A percentile compares a stretch with the other conserved stretches of the same genome.
These are phyloP conservation scores for Daldinia sp. DNA, from an alignment of 2,329 filamentous ascomycete genomes.

Conservation along the genomic window DNA sequence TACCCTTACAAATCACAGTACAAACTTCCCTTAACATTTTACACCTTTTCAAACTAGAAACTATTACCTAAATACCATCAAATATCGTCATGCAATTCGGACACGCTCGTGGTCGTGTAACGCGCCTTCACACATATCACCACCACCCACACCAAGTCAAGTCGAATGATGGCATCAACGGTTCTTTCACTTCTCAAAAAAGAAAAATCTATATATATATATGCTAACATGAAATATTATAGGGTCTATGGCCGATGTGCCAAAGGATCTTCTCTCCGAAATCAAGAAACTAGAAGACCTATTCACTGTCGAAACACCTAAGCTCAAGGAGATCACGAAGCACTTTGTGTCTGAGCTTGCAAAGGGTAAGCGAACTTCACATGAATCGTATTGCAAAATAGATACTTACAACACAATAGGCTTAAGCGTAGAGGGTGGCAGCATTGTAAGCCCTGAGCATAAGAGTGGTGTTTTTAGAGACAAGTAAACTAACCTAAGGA, in stretches of 20 bases:
- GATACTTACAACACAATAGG: conserved; percentile 61
- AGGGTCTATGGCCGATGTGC: conserved; percentile 94
- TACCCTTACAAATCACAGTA: not conserved
- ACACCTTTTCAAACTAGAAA: conserved; percentile 5
- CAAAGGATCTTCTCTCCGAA: conserved; percentile 82
- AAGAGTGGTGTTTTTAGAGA: not conserved
- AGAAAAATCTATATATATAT: not conserved
- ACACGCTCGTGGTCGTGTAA: conserved; percentile 28
- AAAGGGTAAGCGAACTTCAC: conserved; percentile 67
- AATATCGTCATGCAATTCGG: conserved; percentile 32
- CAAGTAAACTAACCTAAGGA: conserved; percentile 30
- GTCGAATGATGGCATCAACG: conserved; percentile 14
- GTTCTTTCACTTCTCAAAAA: conserved; percentile 8
- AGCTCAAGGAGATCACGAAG: conserved; percentile 89
- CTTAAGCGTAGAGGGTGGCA: conserved; percentile 87
- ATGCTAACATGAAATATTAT: conserved; percentile 25
- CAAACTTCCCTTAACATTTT: not conserved
- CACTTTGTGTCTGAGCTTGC: conserved; percentile 91
- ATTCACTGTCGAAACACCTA: conserved; percentile 81
- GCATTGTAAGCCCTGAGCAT: conserved; percentile 75
- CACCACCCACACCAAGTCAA: conserved; percentile 37
- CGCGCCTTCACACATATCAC: conserved; percentile 39
- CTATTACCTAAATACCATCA: conserved; percentile 13
- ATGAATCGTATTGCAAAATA: conserved; percentile 23
- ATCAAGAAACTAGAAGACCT: conserved; percentile 86